Evolutionary conservation across 2,329 filamentous ascomycete genomes (phyloP).

Genomic region (Colletotrichum musicola): DNA sequence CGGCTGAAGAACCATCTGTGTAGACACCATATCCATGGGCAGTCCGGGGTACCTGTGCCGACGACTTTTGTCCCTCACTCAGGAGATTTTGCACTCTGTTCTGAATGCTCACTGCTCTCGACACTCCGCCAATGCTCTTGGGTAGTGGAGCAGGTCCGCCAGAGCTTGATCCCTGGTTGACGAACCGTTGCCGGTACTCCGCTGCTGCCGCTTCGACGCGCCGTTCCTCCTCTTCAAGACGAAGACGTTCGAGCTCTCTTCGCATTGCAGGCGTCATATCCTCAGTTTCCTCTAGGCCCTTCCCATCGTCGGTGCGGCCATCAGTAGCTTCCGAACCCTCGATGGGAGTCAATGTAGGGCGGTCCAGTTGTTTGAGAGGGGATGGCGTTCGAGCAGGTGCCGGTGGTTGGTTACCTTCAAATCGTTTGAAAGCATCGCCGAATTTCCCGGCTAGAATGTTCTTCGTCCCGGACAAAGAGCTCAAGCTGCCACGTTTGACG

Average conservation of each 20-base stretch:
- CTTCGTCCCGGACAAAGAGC: constrained; percentile 80
- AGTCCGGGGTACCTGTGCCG: constrained; percentile 71
- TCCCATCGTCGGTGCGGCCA: constrained; percentile 75
- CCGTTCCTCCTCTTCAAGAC: constrained; percentile 87
- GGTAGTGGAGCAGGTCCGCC: constrained; percentile 58
- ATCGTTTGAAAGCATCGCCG: constrained; percentile 92
- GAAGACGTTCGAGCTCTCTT: constrained; percentile 86
- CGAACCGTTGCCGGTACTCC: constrained; percentile 84
- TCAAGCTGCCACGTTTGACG: constrained; percentile 79
- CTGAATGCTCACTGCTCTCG: constrained; percentile 86
- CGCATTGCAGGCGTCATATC: constrained; percentile 88
- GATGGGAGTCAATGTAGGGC: constrained; percentile 74
- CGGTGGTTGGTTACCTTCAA: constrained; percentile 71
- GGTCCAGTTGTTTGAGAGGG: constrained; percentile 62
- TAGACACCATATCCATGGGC: constrained; percentile 93
- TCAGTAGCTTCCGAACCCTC: constrained; percentile 81
- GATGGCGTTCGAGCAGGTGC: constrained; percentile 59
- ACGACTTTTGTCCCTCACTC: constrained; percentile 77
- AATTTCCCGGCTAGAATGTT: constrained; percentile 89
- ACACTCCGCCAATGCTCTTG: constrained; percentile 69
- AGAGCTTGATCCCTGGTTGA: constrained; percentile 60
- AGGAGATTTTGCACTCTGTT: constrained; percentile 89
- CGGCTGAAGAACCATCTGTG: constrained; percentile 67
- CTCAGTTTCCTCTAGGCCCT: constrained; percentile 72
- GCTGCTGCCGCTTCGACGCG: constrained; percentile 90